phyloP scores from a whole-genome alignment of 768 basidiomycete genomes.

The Aureoboletus auriporus region DNA sequence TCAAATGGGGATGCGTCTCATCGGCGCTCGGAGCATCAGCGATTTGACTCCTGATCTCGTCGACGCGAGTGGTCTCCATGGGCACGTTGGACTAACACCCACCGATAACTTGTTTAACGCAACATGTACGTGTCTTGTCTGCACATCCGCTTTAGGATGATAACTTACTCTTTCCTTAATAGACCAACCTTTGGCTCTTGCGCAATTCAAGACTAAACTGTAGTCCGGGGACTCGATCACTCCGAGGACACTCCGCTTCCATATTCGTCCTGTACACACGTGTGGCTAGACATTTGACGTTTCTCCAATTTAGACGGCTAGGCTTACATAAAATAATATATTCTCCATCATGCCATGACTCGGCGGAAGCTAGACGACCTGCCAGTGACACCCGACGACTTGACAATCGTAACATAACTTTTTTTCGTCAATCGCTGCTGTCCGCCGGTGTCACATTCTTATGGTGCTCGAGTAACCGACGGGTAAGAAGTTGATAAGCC shows the following conservation, averaged over 20 bases:
- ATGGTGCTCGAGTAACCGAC: no score
- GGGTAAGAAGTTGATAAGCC: no score
- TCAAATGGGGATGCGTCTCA: conserved; percentile 90
- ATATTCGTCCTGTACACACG: background rate
- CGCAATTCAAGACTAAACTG: conserved; percentile 21
- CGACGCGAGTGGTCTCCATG: conserved; percentile 49
- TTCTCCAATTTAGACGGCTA: background rate
- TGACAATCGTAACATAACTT: no score
- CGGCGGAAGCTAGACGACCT: no score
- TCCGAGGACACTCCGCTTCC: background rate
- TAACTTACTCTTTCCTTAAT: background rate
- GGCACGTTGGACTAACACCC: conserved; percentile 27
- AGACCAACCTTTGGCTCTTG: conserved; percentile 31
- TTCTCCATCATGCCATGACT: no score
- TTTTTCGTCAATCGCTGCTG: no score
- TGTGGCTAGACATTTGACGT: background rate
- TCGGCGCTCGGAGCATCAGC: conserved; percentile 77
- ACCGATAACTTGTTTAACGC: conserved; percentile 27
- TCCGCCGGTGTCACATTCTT: no score
- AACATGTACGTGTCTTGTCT: conserved; percentile 26
- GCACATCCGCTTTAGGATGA: background rate
- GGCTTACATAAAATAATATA: no score
- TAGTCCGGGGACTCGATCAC: conserved; percentile 1
- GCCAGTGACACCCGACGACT: no score
- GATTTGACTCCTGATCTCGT: conserved; percentile 86